Evolutionary conservation across 2,329 filamentous ascomycete species (phyloP).

Genomic region (Sclerotinia glacialis): DNA sequence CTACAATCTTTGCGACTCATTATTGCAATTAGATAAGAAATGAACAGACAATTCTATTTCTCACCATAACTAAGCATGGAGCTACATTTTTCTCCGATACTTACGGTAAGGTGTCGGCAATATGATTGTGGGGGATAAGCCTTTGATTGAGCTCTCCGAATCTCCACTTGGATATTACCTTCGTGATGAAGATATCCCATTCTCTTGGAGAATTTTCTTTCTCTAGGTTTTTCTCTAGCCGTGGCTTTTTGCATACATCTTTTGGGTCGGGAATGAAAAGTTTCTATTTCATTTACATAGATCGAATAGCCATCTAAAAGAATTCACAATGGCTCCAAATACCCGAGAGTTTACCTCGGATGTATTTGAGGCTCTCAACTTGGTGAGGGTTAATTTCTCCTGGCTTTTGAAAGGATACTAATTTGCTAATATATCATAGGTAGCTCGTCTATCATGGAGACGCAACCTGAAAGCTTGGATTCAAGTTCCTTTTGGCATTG

Average conservation of each 20-base stretch:
- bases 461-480: conserved; percentile 47
- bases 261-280: background rate
- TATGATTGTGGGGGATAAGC: conserved; percentile 12
- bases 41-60: background rate
- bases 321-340: conserved; percentile 8
- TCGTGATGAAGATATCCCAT: background rate
- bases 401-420: background rate
- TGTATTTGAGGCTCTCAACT: conserved; percentile 33
- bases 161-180: conserved; percentile 4
- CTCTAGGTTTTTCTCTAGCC: background rate
- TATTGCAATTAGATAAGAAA: background rate
- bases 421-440: conserved; percentile 31
- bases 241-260: background rate
- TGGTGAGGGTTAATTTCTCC: conserved; percentile 28
- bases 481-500: conserved; percentile 47
- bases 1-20: background rate
- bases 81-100: conserved; percentile 15
- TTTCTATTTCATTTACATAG: background rate
- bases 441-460: conserved; percentile 35
- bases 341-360: conserved; percentile 25
- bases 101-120: too few relatives aligned
- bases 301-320: background rate
- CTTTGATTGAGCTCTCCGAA: conserved; percentile 11
- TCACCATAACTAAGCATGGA: background rate
- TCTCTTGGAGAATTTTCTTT: background rate